phyloP scores from a whole-genome alignment of 805 yeast genomes.

The Lipomyces japonicus region DNA sequence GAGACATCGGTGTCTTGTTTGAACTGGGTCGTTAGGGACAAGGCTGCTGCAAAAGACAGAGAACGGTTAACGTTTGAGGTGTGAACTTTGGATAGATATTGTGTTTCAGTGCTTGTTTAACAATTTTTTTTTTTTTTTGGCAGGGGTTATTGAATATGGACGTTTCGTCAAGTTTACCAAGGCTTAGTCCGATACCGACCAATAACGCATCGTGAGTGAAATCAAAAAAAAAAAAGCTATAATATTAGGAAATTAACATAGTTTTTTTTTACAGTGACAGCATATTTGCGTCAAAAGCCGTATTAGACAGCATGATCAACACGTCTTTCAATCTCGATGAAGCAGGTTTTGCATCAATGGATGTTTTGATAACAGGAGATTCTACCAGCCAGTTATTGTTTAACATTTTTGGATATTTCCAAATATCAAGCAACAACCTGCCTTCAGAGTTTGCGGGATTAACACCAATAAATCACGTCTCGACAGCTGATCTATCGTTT shows the following conservation, averaged over 20 bases:
- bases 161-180: slow-evolving; percentile 11
- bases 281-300: slow-evolving; percentile 17
- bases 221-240: too few species aligned
- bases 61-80: slow-evolving; percentile 11
- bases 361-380: slow-evolving; percentile 12
- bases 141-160: slow-evolving; percentile 13
- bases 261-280: slow-evolving; percentile 9
- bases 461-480: slow-evolving; percentile 5
- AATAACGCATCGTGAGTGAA: slow-evolving; percentile 12
- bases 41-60: slow-evolving; percentile 2
- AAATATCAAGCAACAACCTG: slow-evolving; percentile 16
- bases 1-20: slow-evolving; percentile 8
- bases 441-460: slow-evolving; percentile 8
- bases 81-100: neutral
- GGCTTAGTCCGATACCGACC: slow-evolving; percentile 13
- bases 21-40: slow-evolving; percentile 17
- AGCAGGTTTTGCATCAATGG: slow-evolving; percentile 6
- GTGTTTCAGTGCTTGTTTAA: neutral
- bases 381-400: slow-evolving; percentile 1
- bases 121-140: too few species aligned
- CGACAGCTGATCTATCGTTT: slow-evolving; percentile 21
- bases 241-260: too few species aligned
- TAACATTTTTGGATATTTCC: slow-evolving; percentile 22
- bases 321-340: slow-evolving; percentile 1
- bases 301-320: slow-evolving; percentile 19